Conservation (phyloP, 225 moss, liverwort and hornwort species). For the Physcomitrium patens region DNA sequence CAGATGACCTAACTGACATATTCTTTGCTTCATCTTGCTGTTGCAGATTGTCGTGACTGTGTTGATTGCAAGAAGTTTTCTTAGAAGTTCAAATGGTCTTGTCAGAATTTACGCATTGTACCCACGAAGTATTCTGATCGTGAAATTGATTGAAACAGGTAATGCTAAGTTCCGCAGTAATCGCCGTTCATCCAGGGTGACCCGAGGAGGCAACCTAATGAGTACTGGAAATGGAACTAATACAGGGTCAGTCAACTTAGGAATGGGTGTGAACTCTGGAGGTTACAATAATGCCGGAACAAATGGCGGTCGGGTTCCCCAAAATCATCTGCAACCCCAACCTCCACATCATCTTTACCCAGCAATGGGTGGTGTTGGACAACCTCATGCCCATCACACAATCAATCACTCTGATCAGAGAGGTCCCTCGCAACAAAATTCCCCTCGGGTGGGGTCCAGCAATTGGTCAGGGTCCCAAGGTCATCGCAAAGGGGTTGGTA, state of each 20-base stretch:
- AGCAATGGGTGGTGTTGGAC: conserved; percentile 60
- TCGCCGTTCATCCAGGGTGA: conserved; percentile 81
- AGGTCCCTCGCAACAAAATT: conserved; percentile 53
- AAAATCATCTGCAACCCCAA: conserved; percentile 55
- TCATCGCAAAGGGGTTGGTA: conserved; percentile 62
- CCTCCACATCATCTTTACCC: conserved; percentile 57
- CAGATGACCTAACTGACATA: conserved; percentile 2
- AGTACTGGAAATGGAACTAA: conserved; percentile 72
- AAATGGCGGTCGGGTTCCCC: conserved; percentile 47
- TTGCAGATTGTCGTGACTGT: conserved; percentile 12
- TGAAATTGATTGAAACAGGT: conserved; percentile 41
- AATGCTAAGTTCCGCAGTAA: conserved; percentile 78
- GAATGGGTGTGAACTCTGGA: conserved; percentile 52
- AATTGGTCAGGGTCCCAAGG: conserved; percentile 63
- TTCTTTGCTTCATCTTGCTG: not conserved
- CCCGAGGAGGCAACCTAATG: conserved; percentile 72
- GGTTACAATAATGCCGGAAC: conserved; percentile 52
- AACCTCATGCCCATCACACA: conserved; percentile 52
- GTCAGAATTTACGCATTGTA: not conserved
- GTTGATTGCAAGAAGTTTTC: conserved; percentile 8
- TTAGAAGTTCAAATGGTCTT: conserved; percentile 8
- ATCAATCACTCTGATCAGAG: conserved; percentile 57
- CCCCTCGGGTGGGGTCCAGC: conserved; percentile 59
- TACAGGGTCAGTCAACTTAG: conserved; percentile 46
- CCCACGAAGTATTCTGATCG: conserved; percentile 18